Base-by-base conservation (phyloP, 495 filamentous ascomycete genomes). In the Lepidopterella palustris region DNA sequence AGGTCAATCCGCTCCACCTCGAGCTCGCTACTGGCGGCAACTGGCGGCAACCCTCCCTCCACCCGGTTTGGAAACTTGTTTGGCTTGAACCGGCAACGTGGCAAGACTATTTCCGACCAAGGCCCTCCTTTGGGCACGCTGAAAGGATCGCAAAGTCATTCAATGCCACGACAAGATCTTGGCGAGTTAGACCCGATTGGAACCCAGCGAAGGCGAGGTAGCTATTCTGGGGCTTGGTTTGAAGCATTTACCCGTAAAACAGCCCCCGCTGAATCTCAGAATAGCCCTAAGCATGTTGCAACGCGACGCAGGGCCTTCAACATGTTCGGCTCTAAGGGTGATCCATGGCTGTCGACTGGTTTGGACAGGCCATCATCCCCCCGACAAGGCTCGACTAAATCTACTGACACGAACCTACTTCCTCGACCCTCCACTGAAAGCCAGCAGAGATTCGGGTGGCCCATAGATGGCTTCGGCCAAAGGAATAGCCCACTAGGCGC, bases 11-110 rank as follows among this genome's bases (percentile, higher is more conserved):
- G 69, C 3, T 75, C 73, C 1, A 63, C 67, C 15, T 73, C 60
- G 0, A 68, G 73, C 28, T 73, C 73, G 2, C 64, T 65, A 26
- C 11, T 58, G 28, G 48, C 27, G 31, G 35, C 64, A 15, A 32
- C 53, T 47, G 57, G 55, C 31, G 61, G 54, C 18, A 35, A 58
- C 9, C 26, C 50, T 13, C 15, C 48, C 58, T 55, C 60, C 39
- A 71, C 70, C 47, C 59, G 71, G 1, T 74, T 76, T 61, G 64
- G 60, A 20, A 61, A 55, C 28, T 51, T 75, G n/a, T 74, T 75
- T 32, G 71, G 71, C 10, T 63, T 75, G 45, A 70, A 67, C 47
- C 48, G 70, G 25, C 69, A 65, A 35, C 62, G 72, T 21, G 72
- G 67, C n/a, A 74, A 74, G 59, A 71, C 70, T 9, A 26, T 68